phyloP scores from a whole-genome alignment of 2,329 filamentous ascomycete genomes.

The Xylariaceae sp. region DNA sequence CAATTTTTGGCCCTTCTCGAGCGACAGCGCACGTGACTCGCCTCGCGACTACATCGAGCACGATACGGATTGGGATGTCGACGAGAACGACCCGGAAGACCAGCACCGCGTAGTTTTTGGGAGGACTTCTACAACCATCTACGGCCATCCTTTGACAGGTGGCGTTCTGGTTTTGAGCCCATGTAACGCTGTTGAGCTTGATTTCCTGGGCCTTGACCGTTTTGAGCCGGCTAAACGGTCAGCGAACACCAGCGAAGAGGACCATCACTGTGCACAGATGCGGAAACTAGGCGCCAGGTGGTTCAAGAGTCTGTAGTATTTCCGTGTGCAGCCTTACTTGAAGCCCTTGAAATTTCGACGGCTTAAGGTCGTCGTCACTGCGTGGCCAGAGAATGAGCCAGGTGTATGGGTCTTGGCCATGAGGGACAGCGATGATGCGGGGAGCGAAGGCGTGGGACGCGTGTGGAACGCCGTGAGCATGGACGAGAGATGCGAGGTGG shows the following conservation, averaged over 20 bases:
- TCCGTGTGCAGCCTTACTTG: neutral
- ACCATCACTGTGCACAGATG: neutral
- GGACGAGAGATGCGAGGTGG: constrained; percentile 13
- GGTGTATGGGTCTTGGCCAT: constrained; percentile 13
- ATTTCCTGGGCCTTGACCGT: neutral
- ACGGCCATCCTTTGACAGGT: constrained; percentile 10
- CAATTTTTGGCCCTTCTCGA: neutral
- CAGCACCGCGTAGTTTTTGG: constrained; percentile 2
- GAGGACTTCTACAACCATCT: constrained; percentile 1
- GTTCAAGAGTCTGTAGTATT: neutral
- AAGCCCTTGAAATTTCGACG: neutral
- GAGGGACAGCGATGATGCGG: neutral
- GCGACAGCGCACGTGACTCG: neutral
- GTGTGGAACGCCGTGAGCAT: constrained; percentile 14
- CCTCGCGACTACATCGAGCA: neutral
- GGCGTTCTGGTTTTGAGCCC: constrained; percentile 6
- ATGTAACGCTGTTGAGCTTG: constrained; percentile 2
- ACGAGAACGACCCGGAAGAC: neutral
- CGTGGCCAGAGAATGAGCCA: constrained; percentile 7
- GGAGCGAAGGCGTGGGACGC: constrained; percentile 4
- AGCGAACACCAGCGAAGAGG: neutral
- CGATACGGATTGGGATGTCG: neutral
- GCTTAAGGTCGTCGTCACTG: constrained; percentile 3
- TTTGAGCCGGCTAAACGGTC: neutral
- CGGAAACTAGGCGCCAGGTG: neutral